Evolutionary conservation across 345 rosid genomes (phyloP).

Genomic region (Syzygium aqueum): DNA sequence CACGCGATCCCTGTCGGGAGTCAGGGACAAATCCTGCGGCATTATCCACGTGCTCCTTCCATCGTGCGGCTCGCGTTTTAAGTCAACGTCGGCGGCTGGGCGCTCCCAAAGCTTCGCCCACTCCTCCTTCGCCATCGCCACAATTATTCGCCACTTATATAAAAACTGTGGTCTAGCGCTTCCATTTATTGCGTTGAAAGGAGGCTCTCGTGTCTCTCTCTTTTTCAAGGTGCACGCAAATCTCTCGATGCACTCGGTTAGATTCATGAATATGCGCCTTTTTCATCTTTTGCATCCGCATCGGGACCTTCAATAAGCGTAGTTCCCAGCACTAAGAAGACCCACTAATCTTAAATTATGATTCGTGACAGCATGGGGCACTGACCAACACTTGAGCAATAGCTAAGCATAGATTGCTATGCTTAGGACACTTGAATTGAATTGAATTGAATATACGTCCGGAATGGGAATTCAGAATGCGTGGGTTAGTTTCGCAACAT

Average conservation of each 20-base stretch:
- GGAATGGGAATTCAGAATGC: not conserved
- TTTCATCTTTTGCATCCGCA: not conserved
- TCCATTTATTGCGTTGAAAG: not conserved
- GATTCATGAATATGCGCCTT: not conserved
- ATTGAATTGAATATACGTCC: not conserved
- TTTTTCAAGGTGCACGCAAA: not conserved
- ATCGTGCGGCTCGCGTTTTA: not conserved
- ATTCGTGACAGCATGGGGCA: too few species aligned
- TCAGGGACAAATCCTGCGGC: not conserved
- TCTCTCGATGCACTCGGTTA: not conserved
- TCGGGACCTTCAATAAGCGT: not conserved
- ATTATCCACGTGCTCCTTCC: slow-evolving; percentile 15
- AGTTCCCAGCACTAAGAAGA: not conserved
- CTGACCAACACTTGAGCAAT: too few species aligned
- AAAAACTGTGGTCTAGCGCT: too few species aligned
- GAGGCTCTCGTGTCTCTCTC: not conserved
- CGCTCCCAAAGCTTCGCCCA: not conserved
- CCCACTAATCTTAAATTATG: not conserved
- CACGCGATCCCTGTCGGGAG: not conserved
- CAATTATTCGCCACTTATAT: not conserved
- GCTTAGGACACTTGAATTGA: too few species aligned
- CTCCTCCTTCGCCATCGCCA: not conserved
- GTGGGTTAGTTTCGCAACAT: not conserved
- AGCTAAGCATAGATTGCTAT: too few species aligned
- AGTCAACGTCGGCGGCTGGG: slow-evolving; percentile 25